Evolutionary conservation across 2,329 filamentous ascomycete species (phyloP).

Genomic region (Simplicillium aogashimaense): DNA sequence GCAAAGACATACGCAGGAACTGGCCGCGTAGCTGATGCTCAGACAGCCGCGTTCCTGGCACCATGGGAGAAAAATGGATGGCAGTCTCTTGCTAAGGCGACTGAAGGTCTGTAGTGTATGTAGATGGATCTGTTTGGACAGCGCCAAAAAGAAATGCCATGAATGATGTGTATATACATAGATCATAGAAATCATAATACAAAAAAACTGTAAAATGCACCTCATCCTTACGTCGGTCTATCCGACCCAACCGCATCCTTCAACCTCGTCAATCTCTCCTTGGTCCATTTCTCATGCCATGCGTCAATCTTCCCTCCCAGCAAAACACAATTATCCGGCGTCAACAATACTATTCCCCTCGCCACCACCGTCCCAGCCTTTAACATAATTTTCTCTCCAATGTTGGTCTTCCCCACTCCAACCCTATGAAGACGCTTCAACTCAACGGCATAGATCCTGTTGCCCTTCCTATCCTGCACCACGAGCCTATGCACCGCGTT

Average conservation of each 20-base stretch:
- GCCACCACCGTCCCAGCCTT: conserved; percentile 55
- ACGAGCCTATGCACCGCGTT: conserved; percentile 68
- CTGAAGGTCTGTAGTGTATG: conserved; percentile 11
- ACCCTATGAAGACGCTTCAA: conserved; percentile 55
- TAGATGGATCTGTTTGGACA: too few relatives aligned
- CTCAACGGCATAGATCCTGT: conserved; percentile 63
- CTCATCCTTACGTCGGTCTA: conserved; percentile 1
- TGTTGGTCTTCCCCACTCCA: conserved; percentile 51
- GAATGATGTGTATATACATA: not conserved
- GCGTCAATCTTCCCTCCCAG: conserved; percentile 82
- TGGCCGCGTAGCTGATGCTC: conserved; percentile 60
- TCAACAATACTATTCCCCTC: conserved; percentile 69
- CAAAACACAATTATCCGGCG: conserved; percentile 56
- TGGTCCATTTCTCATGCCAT: conserved; percentile 69
- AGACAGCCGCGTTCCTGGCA: conserved; percentile 67
- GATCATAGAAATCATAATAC: not conserved
- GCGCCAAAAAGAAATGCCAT: not conserved
- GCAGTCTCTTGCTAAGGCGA: conserved; percentile 37
- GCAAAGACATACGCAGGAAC: conserved; percentile 66
- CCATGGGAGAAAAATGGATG: conserved; percentile 67
- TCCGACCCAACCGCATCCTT: conserved; percentile 44
- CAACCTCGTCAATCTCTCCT: conserved; percentile 59
- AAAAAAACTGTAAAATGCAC: not conserved
- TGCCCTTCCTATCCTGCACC: conserved; percentile 69
- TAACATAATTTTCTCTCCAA: conserved; percentile 76